Percentiles rank a stretch among this genome's conserved stretches.
Conservation (phyloP, 23 red algal genomes). For the Chondrus crispus region DNA sequence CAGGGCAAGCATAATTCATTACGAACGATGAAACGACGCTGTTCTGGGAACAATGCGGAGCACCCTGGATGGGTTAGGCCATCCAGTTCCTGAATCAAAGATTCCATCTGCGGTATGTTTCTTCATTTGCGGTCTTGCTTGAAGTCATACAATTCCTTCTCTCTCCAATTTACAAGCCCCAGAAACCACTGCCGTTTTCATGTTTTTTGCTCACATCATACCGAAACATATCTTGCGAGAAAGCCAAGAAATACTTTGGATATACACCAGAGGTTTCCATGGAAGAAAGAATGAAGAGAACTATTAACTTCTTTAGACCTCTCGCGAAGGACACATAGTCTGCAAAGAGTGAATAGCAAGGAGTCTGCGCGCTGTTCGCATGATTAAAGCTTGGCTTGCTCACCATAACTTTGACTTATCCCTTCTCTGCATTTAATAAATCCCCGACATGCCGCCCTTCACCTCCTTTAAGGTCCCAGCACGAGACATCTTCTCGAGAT, state of each 20-base stretch:
- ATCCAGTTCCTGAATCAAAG: conserved; percentile 44
- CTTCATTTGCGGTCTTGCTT: conserved; percentile 54
- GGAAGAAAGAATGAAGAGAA: conserved; percentile 68
- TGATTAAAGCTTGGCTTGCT: too few relatives aligned
- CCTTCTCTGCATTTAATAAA: too few relatives aligned
- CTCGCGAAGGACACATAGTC: too few relatives aligned
- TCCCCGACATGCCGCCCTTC: too few relatives aligned
- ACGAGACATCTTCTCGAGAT: too few relatives aligned
- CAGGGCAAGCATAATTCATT: conserved; percentile 84
- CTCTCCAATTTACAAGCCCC: conserved; percentile 40
- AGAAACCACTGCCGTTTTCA: conserved; percentile 69
- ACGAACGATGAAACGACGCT: conserved; percentile 84
- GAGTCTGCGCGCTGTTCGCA: too few relatives aligned
- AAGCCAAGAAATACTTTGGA: conserved; percentile 81
- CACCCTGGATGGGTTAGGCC: conserved; percentile 67
- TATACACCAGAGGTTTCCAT: conserved; percentile 72
- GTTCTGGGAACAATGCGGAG: conserved; percentile 79
- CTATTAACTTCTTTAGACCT: conserved; percentile 77
- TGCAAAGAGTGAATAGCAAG: too few relatives aligned
- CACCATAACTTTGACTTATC: too few relatives aligned
- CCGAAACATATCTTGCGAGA: conserved; percentile 73
- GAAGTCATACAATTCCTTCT: conserved; percentile 32
- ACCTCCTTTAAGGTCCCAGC: too few relatives aligned
- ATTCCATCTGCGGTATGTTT: conserved; percentile 71
- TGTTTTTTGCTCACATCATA: conserved; percentile 63